Conservation (phyloP, 2,329 filamentous ascomycete species). For the Chrysosporium queenslandicum region DNA sequence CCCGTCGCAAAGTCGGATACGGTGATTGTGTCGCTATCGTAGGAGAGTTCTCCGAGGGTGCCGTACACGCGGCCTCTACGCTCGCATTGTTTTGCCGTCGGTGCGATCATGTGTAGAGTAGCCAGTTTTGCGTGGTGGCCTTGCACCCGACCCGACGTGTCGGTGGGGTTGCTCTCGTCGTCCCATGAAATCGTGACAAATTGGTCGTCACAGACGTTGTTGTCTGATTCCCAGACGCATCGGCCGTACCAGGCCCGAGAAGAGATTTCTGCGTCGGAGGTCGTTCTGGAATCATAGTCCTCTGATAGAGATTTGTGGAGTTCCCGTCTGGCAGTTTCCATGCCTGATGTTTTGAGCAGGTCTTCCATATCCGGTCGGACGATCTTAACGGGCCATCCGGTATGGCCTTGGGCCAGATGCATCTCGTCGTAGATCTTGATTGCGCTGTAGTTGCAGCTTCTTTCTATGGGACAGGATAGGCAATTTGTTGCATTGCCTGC, state of each 20-base stretch:
- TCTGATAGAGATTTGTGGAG: conserved; percentile 43
- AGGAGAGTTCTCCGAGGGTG: conserved; percentile 71
- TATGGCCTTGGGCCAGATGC: conserved; percentile 57
- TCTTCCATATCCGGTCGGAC: conserved; percentile 91
- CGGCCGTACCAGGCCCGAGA: conserved; percentile 66
- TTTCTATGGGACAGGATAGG: conserved; percentile 63
- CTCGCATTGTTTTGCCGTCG: conserved; percentile 77
- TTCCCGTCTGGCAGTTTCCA: conserved; percentile 42
- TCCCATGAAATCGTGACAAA: conserved; percentile 83
- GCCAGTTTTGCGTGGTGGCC: conserved; percentile 66
- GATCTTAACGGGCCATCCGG: conserved; percentile 73
- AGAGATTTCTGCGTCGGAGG: conserved; percentile 45
- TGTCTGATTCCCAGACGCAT: conserved; percentile 91
- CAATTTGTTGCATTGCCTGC: conserved; percentile 81
- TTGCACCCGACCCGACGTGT: conserved; percentile 18
- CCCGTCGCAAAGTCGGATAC: conserved; percentile 61
- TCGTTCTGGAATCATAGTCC: conserved; percentile 46
- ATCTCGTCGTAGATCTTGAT: conserved; percentile 69
- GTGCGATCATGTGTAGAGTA: conserved; percentile 86
- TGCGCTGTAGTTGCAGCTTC: conserved; percentile 73
- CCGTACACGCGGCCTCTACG: conserved; percentile 80
- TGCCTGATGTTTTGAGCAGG: conserved; percentile 42
- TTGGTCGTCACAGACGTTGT: conserved; percentile 90
- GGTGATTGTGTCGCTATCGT: conserved; percentile 66
- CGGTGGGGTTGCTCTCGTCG: conserved; percentile 47